Evolutionary conservation across 2,329 filamentous ascomycete species (phyloP), one percentile per base, ranked within the genome.

Genomic region (Cercospora sp.): DNA sequence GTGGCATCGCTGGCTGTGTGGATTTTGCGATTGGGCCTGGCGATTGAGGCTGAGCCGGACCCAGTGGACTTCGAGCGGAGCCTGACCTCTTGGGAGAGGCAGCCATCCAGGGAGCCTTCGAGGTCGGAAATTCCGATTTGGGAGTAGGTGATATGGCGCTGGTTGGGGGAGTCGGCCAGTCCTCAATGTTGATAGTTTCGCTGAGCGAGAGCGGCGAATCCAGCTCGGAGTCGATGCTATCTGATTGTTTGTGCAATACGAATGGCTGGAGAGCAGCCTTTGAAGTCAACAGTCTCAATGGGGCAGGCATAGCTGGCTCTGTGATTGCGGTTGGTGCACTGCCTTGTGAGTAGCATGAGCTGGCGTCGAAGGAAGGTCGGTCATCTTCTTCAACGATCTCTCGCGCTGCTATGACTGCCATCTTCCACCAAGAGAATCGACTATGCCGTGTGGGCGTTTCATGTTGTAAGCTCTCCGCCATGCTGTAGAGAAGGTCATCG

Each of bases 151-250:
- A 58, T 30, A 64, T 43, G 8, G 49, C 62, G 55, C 62, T 64
- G 26, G 49, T 64, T 21, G 62, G 62, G 16, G 62, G 62, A 16
- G 62, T 64, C 21, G 62, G 49, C 62, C 62, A 64, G 49, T 64
- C 51, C 12, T 64, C 49, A 21, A 64, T 40, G 43, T 64, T 30
- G 34, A 64, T 40, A 5, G 40, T 28, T 37, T n/a, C 28, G 16
- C 26, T 58, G 9, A 51, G 49, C 13, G 37, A 24, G 18, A 28
- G n/a, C 12, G 49, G 49, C 9, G 62, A 64, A 12, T 16, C 32
- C 9, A 58, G 32, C 12, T 57, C 62, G n/a, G 62, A 57, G 34
- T 63, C 43, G 40, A 32, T 53, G 43, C 60, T 63, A 16, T 53
- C 8, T 21, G 60, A 45, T 53, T 30, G 40, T 18, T 51, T 63